A percentile compares a stretch with the other conserved stretches of the same genome.
These are phyloP conservation scores for Cercospora sp. DNA, from an alignment of 2,329 filamentous ascomycete genomes.

Conservation along the genomic window DNA sequence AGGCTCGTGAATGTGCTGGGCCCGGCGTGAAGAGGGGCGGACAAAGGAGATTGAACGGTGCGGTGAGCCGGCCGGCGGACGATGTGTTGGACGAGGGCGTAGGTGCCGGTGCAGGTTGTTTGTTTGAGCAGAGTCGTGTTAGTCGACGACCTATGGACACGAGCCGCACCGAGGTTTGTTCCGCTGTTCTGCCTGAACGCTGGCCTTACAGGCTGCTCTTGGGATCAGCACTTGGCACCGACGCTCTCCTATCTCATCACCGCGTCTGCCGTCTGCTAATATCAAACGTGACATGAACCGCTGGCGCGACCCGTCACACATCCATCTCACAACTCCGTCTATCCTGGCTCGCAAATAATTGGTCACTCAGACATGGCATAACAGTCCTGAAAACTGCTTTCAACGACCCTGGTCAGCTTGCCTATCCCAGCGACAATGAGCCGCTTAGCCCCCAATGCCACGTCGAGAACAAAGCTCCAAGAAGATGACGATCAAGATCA, in stretches of 20 bases:
- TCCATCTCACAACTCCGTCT: neutral
- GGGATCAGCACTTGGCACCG: neutral
- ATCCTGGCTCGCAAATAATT: neutral
- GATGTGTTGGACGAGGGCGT: neutral
- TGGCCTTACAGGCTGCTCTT: neutral
- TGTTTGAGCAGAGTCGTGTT: neutral
- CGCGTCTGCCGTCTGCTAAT: neutral
- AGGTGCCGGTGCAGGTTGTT: neutral
- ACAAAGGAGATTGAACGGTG: slow-evolving; percentile 3
- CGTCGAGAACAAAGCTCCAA: slow-evolving; percentile 13
- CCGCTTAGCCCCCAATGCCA: slow-evolving; percentile 19
- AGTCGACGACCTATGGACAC: neutral
- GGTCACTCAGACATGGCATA: slow-evolving; percentile 1
- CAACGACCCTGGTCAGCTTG: neutral
- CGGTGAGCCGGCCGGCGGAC: neutral
- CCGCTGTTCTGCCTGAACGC: neutral
- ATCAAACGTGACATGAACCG: neutral
- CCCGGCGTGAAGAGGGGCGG: neutral
- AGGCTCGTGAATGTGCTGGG: neutral
- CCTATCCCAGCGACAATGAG: slow-evolving; percentile 19
- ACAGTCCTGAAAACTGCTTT: neutral
- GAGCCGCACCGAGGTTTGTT: neutral
- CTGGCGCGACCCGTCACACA: neutral
- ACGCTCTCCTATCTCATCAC: neutral
- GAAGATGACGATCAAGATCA: slow-evolving; percentile 25